Percentiles rank a stretch among this genome's conserved stretches.
Evolutionary conservation across 768 basidiomycete genomes (phyloP).

Genomic region (Pleurotus eryngii): DNA sequence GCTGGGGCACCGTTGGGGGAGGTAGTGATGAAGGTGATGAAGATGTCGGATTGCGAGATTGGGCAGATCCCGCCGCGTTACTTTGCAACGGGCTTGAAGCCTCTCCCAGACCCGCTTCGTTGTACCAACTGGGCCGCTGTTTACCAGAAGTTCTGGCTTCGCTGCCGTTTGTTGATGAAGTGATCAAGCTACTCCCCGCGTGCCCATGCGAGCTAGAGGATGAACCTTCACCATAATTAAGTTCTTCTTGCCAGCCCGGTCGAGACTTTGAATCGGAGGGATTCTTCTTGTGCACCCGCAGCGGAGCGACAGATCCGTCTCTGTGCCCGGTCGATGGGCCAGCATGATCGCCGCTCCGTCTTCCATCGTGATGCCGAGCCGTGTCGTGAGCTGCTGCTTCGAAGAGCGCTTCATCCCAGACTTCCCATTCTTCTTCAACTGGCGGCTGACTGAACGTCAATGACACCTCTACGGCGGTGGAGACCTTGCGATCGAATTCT

Average conservation of each 20-base stretch:
- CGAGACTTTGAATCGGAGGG: slow-evolving; percentile 13
- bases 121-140: slow-evolving; percentile 16
- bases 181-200: not conserved
- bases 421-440: slow-evolving; percentile 43
- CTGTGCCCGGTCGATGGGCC: slow-evolving; percentile 2
- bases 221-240: slow-evolving; percentile 16
- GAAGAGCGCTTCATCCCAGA: slow-evolving; percentile 43
- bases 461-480: slow-evolving; percentile 38
- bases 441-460: slow-evolving; percentile 23
- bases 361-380: no score
- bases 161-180: not conserved
- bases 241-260: slow-evolving; percentile 20
- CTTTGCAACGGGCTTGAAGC: not conserved
- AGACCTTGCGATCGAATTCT: slow-evolving; percentile 53
- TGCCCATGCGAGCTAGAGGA: not conserved
- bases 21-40: not conserved
- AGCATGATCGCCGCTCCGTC: slow-evolving; percentile 11
- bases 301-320: slow-evolving; percentile 24
- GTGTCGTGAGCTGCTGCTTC: slow-evolving; percentile 21
- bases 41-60: not conserved
- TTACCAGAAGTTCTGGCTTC: slow-evolving; percentile 10
- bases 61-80: not conserved
- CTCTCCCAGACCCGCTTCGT: slow-evolving; percentile 23
- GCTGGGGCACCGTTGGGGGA: not conserved
- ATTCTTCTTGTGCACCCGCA: slow-evolving; percentile 31